Conservation (phyloP, 805 yeast species). For the Ogataea henricii region DNA sequence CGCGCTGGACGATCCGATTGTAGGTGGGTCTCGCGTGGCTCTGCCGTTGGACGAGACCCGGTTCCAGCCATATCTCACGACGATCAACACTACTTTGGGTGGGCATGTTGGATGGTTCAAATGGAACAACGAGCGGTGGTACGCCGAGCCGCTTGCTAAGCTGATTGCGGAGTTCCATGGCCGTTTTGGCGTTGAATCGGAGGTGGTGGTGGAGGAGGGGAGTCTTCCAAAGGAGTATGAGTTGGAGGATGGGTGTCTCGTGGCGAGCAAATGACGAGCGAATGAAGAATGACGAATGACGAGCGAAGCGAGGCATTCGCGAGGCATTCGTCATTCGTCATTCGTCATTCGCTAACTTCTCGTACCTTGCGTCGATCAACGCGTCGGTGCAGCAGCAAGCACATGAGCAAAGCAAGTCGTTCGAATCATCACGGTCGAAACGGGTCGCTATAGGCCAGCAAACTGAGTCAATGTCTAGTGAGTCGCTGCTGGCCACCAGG, state of each 20-base stretch:
- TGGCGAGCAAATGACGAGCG: constrained; percentile 13
- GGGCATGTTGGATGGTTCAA: constrained; percentile 85
- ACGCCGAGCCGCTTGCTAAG: constrained; percentile 49
- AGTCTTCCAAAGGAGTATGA: constrained; percentile 17
- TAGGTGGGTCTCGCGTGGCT: constrained; percentile 42
- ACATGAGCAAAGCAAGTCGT: no score
- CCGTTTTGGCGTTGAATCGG: constrained; percentile 8
- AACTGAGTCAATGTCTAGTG: no score
- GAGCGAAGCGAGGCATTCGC: not conserved
- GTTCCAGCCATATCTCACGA: constrained; percentile 58
- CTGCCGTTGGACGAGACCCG: constrained; percentile 55
- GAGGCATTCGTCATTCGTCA: not conserved
- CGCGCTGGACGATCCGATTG: constrained; percentile 76
- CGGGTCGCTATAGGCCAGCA: no score
- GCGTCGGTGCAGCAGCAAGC: no score
- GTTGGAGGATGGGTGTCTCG: constrained; percentile 21
- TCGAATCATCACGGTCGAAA: no score
- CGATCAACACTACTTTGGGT: constrained; percentile 66
- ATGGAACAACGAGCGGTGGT: constrained; percentile 67
- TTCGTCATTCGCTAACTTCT: no score
- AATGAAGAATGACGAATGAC: not conserved
- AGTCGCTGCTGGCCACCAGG: no score
- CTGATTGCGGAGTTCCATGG: constrained; percentile 32
- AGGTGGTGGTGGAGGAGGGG: constrained; percentile 8
- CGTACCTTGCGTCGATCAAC: no score